Percentiles rank a stretch among this genome's conserved stretches.
These are phyloP conservation scores for Pezicula carpinea DNA, from an alignment of 2,329 filamentous ascomycete genomes.

Conservation along the genomic window DNA sequence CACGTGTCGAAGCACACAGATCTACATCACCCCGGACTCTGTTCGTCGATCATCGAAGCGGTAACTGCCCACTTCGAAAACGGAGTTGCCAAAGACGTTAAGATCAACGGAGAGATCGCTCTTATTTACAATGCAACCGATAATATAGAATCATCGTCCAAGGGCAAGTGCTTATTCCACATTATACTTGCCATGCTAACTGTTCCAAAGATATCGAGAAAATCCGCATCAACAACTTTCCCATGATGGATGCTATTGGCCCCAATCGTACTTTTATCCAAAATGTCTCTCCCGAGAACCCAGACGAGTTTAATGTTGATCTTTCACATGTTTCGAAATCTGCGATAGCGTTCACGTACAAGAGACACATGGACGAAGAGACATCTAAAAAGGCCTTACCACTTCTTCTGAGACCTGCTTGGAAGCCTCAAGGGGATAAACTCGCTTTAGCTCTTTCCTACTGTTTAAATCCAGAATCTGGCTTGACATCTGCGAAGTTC, in stretches of 20 bases:
- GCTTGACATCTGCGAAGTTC: conserved; percentile 46
- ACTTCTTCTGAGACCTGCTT: conserved; percentile 56
- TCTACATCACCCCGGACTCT: conserved; percentile 72
- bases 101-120: conserved; percentile 83
- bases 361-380: conserved; percentile 66
- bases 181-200: conserved; percentile 5
- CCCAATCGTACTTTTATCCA: conserved; percentile 89
- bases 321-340: conserved; percentile 68
- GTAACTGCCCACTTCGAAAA: conserved; percentile 81
- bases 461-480: conserved; percentile 64
- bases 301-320: conserved; percentile 77
- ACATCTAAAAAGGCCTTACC: conserved; percentile 49
- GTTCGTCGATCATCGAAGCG: conserved; percentile 85
- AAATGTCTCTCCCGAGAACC: conserved; percentile 56
- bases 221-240: conserved; percentile 70
- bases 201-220: conserved; percentile 8
- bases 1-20: conserved; percentile 77
- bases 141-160: conserved; percentile 35
- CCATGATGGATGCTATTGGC: conserved; percentile 83
- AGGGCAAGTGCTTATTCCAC: conserved; percentile 36
- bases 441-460: conserved; percentile 84
- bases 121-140: conserved; percentile 65
- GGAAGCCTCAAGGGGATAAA: conserved; percentile 82
- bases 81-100: conserved; percentile 64
- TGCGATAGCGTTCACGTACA: conserved; percentile 86